A percentile compares a stretch with the other conserved stretches of the same genome.
phyloP scores from a whole-genome alignment of 2,329 filamentous ascomycete species.

The Aspergillus latus region DNA sequence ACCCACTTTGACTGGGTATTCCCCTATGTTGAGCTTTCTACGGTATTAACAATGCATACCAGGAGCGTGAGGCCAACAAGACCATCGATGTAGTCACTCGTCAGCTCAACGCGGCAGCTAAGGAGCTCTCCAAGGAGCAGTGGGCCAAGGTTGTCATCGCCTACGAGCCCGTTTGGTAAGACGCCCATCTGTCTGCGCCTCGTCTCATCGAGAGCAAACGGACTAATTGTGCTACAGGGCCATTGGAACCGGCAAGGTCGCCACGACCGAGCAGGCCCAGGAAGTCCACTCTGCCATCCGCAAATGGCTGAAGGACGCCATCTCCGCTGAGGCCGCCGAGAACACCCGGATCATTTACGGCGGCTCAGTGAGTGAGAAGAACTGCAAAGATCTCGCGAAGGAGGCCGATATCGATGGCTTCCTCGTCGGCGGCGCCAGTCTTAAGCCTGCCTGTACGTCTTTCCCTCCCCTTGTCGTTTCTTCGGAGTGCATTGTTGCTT shows the following conservation, averaged over 20 bases:
- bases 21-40: constrained; percentile 10
- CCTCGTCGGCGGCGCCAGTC: constrained; percentile 90
- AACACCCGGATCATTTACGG: constrained; percentile 94
- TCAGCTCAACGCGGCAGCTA: constrained; percentile 80
- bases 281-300: constrained; percentile 92
- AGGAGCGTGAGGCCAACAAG: constrained; percentile 79
- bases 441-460: constrained; percentile 88
- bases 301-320: constrained; percentile 72
- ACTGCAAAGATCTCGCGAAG: constrained; percentile 89
- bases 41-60: constrained; percentile 11
- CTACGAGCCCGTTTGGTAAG: constrained; percentile 98
- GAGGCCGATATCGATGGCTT: constrained; percentile 96
- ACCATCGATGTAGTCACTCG: constrained; percentile 71
- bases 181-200: not conserved
- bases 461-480: constrained; percentile 12
- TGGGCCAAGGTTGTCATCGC: constrained; percentile 95
- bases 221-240: constrained; percentile 46
- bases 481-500: constrained; percentile 15
- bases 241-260: constrained; percentile 89
- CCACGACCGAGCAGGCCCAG: constrained; percentile 84
- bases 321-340: constrained; percentile 76
- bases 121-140: constrained; percentile 66
- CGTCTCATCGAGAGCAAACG: not conserved
- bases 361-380: constrained; percentile 96
- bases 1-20: constrained; percentile 14